Evolutionary conservation across 345 rosid species (phyloP).

Genomic region (Salix caprea): DNA sequence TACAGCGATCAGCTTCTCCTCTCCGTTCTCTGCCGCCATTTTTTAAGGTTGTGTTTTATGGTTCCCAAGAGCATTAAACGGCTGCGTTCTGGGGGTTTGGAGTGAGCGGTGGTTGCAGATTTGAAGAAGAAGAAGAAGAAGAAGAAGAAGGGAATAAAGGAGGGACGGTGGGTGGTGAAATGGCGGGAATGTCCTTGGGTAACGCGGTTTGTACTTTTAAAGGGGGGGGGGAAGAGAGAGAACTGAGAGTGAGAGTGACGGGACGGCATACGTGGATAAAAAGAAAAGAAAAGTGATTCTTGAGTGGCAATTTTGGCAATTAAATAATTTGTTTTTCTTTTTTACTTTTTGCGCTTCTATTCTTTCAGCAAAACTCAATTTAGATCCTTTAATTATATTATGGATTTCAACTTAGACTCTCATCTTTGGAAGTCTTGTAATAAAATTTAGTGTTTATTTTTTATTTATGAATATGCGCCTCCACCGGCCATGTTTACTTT

Average conservation of each 20-base stretch:
- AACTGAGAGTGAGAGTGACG: neutral
- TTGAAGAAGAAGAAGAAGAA: neutral
- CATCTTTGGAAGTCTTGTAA: no score
- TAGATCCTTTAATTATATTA: neutral
- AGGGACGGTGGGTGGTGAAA: neutral
- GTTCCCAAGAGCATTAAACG: neutral
- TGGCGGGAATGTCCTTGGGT: neutral
- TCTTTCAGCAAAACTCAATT: no score
- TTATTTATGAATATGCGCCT: no score
- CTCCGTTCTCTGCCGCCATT: slow-evolving; percentile 60
- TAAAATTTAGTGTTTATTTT: no score
- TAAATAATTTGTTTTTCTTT: no score
- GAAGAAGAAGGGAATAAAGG: neutral
- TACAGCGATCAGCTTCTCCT: slow-evolving; percentile 79
- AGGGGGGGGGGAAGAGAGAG: neutral
- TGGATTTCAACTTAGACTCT: neutral
- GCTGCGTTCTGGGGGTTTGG: neutral
- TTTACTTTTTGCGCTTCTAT: no score
- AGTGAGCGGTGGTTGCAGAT: neutral
- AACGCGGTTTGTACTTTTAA: slow-evolving; percentile 9
- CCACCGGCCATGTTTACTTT: no score
- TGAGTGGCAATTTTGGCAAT: neutral
- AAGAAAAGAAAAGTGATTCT: no score
- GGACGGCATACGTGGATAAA: neutral
- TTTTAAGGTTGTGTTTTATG: neutral